Evolutionary conservation across 129 eudicot genomes (phyloP).

Genomic region (Artemisia argyi): DNA sequence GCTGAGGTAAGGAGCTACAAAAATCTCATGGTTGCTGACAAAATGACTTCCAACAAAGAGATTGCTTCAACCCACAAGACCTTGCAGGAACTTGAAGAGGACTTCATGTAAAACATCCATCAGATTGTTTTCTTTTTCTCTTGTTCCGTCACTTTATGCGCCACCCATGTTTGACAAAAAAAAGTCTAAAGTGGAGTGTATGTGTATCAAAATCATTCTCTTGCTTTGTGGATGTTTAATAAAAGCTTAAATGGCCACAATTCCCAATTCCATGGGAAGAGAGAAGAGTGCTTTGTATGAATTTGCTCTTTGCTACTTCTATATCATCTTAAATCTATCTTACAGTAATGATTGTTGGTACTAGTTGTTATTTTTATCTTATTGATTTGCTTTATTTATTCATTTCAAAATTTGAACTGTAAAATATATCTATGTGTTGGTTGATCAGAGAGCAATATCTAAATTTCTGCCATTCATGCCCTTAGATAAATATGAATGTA

Average conservation of each 20-base stretch:
- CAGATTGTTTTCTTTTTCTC: not conserved
- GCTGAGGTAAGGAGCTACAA: slow-evolving; percentile 94
- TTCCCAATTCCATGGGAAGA: not conserved
- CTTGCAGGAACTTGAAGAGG: slow-evolving; percentile 93
- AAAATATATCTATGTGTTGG: too few species aligned
- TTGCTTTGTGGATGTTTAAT: slow-evolving; percentile 16
- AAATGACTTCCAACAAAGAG: slow-evolving; percentile 93
- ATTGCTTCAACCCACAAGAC: slow-evolving; percentile 80
- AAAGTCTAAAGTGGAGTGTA: not conserved
- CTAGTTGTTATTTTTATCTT: not conserved
- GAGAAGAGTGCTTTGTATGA: slow-evolving; percentile 17
- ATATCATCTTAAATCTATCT: not conserved
- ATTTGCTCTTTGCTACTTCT: slow-evolving; percentile 9
- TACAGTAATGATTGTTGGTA: not conserved
- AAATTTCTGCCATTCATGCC: too few species aligned
- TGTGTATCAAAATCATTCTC: slow-evolving; percentile 6
- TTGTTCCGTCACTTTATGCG: slow-evolving; percentile 2
- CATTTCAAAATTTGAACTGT: too few species aligned
- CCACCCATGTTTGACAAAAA: not conserved
- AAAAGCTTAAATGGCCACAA: slow-evolving; percentile 8
- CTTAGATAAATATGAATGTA: too few species aligned
- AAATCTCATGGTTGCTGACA: slow-evolving; percentile 95
- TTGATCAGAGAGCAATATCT: too few species aligned
- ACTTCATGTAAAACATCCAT: slow-evolving; percentile 62
- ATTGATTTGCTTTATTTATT: not conserved